A percentile compares a stretch with the other conserved stretches of the same genome.
Evolutionary conservation across 805 yeast genomes (phyloP).

Genomic region (Zygotorulaspora chibaensis): DNA sequence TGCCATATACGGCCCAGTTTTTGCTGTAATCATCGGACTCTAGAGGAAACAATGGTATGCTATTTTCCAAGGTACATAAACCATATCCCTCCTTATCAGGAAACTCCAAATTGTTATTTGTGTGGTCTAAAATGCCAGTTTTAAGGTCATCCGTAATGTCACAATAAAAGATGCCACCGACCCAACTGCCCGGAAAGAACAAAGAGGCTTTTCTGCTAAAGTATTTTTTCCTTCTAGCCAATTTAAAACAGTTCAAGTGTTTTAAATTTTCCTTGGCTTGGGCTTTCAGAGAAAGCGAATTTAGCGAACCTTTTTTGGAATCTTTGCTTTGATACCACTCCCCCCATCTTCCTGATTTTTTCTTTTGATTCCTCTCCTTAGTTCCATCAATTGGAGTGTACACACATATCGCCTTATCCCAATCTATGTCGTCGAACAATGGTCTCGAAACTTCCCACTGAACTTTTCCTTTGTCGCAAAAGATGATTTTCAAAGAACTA

Average conservation of each 20-base stretch:
- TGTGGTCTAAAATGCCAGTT: slow-evolving; percentile 18
- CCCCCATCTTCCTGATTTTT: background rate
- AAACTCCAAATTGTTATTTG: slow-evolving; percentile 11
- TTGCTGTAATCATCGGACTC: slow-evolving; percentile 51
- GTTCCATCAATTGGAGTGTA: slow-evolving; percentile 6
- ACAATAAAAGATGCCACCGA: slow-evolving; percentile 63
- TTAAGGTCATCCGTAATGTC: slow-evolving; percentile 34
- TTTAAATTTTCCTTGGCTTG: slow-evolving; percentile 11
- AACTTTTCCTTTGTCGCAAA: slow-evolving; percentile 49
- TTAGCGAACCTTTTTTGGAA: background rate
- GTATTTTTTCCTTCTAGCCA: slow-evolving; percentile 56
- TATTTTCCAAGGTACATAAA: slow-evolving; percentile 35
- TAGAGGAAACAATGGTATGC: slow-evolving; percentile 51
- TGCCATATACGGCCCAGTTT: slow-evolving; percentile 42
- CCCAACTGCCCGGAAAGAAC: slow-evolving; percentile 52
- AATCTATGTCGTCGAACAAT: slow-evolving; percentile 41
- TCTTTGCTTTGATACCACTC: slow-evolving; percentile 11
- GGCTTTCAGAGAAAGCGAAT: background rate
- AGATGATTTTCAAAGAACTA: slow-evolving; percentile 45
- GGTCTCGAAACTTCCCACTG: slow-evolving; percentile 40
- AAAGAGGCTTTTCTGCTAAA: slow-evolving; percentile 43
- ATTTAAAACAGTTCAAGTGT: slow-evolving; percentile 46
- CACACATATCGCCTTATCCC: slow-evolving; percentile 48
- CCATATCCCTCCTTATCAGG: slow-evolving; percentile 1
- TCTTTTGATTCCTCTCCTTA: background rate